phyloP scores from a whole-genome alignment of 163 green algal species.

The Chlorella variabilis region DNA sequence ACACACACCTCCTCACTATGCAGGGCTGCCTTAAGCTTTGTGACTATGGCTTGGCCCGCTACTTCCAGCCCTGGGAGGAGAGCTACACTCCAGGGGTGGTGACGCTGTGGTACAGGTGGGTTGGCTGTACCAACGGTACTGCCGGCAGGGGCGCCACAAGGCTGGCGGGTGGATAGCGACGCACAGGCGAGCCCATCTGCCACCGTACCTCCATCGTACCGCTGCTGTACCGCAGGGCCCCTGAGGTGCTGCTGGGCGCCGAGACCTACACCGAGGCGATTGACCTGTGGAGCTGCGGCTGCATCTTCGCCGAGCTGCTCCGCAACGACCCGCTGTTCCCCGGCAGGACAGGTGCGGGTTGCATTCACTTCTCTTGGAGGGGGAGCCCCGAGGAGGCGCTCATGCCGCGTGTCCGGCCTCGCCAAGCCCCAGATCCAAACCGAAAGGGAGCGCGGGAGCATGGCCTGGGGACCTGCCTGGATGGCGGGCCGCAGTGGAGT shows the following conservation, averaged over 20 bases:
- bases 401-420: too few relatives aligned
- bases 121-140: not conserved
- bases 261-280: constrained; percentile 49
- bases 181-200: too few relatives aligned
- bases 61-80: constrained; percentile 53
- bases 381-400: too few relatives aligned
- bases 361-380: too few relatives aligned
- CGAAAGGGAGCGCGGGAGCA: too few relatives aligned
- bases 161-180: too few relatives aligned
- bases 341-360: constrained; percentile 69
- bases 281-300: constrained; percentile 68
- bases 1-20: too few relatives aligned
- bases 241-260: constrained; percentile 66
- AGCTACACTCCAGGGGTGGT: constrained; percentile 58
- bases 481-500: too few relatives aligned
- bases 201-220: too few relatives aligned
- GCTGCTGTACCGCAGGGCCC: constrained; percentile 61
- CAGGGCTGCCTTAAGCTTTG: constrained; percentile 53
- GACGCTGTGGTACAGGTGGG: constrained; percentile 66
- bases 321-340: constrained; percentile 78
- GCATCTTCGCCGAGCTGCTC: constrained; percentile 63
- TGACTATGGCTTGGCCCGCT: constrained; percentile 69
- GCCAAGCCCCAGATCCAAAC: too few relatives aligned
- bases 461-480: too few relatives aligned
- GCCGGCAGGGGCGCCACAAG: too few relatives aligned